Percentiles rank a stretch among this genome's conserved stretches.
phyloP scores from a whole-genome alignment of 805 yeast species.

The Priceomyces fermenticarens region DNA sequence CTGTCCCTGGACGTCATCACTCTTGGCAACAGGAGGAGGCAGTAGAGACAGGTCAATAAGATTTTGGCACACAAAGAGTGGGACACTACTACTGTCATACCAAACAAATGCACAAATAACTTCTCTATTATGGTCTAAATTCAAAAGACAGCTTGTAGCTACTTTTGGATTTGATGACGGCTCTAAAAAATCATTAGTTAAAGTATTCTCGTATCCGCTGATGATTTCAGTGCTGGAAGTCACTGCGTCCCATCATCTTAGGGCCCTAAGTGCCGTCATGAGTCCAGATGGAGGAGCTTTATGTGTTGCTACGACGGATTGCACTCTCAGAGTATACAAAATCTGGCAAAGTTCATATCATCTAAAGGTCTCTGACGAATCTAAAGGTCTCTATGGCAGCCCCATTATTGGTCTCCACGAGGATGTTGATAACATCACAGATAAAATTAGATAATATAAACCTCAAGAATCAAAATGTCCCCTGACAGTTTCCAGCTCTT shows the following conservation, averaged over 20 bases:
- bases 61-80: slow-evolving; percentile 84
- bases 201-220: slow-evolving; percentile 66
- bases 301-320: slow-evolving; percentile 77
- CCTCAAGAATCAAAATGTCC: not conserved
- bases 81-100: slow-evolving; percentile 59
- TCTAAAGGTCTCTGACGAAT: slow-evolving; percentile 30
- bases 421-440: slow-evolving; percentile 39
- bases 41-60: slow-evolving; percentile 73
- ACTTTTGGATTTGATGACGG: slow-evolving; percentile 78
- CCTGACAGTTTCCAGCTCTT: not conserved
- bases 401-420: slow-evolving; percentile 48
- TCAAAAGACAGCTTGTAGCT: slow-evolving; percentile 62
- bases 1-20: slow-evolving; percentile 84
- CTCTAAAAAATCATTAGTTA: slow-evolving; percentile 49
- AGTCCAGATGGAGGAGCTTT: slow-evolving; percentile 64
- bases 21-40: slow-evolving; percentile 91
- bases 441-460: slow-evolving; percentile 17
- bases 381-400: slow-evolving; percentile 29
- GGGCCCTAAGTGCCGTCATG: slow-evolving; percentile 63
- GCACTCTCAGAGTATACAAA: slow-evolving; percentile 69
- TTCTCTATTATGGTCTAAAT: slow-evolving; percentile 70
- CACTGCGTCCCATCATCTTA: slow-evolving; percentile 45
- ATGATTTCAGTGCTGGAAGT: slow-evolving; percentile 50
- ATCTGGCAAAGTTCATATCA: slow-evolving; percentile 52
- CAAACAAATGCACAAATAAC: slow-evolving; percentile 75